Percentiles rank a stretch among this genome's conserved stretches.
phyloP scores from a whole-genome alignment of 2,329 filamentous ascomycete species.

The Amesomyces nigricolor region DNA sequence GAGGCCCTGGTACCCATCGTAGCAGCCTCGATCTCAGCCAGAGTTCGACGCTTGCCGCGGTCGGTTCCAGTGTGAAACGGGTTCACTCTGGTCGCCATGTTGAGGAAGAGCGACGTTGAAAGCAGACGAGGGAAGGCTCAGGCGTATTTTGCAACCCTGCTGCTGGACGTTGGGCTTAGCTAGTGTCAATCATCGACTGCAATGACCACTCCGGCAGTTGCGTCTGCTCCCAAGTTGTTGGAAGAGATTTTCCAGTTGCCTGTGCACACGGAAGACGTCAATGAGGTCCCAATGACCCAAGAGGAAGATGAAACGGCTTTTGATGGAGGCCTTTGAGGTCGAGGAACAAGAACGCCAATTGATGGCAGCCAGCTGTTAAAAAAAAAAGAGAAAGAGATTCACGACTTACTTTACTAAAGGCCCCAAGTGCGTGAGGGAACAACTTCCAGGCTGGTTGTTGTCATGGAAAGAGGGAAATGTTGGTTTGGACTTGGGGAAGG shows the following conservation, averaged over 20 bases:
- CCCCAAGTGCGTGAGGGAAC: no score
- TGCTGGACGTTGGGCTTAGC: not conserved
- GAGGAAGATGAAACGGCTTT: no score
- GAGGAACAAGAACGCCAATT: no score
- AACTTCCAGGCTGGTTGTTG: no score
- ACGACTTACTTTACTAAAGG: no score
- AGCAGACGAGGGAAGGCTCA: not conserved
- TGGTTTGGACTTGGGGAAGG: no score
- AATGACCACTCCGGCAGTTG: no score
- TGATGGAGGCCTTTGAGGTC: no score
- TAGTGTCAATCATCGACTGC: not conserved
- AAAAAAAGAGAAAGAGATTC: no score
- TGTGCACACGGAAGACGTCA: not conserved
- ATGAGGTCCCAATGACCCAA: not conserved
- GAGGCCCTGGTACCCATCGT: not conserved
- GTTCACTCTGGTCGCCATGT: conserved; percentile 4
- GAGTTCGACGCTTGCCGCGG: not conserved
- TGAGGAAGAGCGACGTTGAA: not conserved
- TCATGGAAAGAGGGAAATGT: no score
- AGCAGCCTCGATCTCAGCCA: conserved; percentile 3
- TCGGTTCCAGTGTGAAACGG: not conserved
- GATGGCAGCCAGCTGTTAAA: no score
- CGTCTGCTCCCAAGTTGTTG: no score
- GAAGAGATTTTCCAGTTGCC: not conserved
- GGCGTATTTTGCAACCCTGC: not conserved